A percentile compares a stretch with the other conserved stretches of the same genome.
phyloP scores from a whole-genome alignment of 2,329 filamentous ascomycete species.

The Chlorencoelia australis region DNA sequence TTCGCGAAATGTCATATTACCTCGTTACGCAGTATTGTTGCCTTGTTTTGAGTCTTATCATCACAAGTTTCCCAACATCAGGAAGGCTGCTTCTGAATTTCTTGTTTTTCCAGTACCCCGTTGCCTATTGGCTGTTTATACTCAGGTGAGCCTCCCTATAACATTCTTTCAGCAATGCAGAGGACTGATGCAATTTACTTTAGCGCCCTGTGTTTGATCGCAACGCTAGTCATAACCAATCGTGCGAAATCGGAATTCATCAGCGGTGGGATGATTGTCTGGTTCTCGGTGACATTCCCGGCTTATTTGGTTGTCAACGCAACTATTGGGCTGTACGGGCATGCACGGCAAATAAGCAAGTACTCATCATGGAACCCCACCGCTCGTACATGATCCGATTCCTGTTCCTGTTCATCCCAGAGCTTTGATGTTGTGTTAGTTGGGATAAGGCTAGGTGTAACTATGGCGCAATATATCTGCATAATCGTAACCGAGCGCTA shows the following conservation, averaged over 20 bases:
- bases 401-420: not conserved
- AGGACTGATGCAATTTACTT: not conserved
- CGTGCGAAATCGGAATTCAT: constrained; percentile 37
- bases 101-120: constrained; percentile 37
- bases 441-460: too few relatives aligned
- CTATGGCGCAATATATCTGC: too few relatives aligned
- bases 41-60: constrained; percentile 34
- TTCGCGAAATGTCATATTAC: constrained; percentile 37
- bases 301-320: constrained; percentile 27
- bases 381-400: constrained; percentile 14
- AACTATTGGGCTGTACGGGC: not conserved
- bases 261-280: constrained; percentile 30
- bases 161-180: not conserved
- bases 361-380: constrained; percentile 39
- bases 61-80: constrained; percentile 33
- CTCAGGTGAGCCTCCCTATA: constrained; percentile 32
- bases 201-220: constrained; percentile 32
- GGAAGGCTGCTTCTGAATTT: constrained; percentile 29
- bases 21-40: constrained; percentile 38
- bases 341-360: constrained; percentile 18
- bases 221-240: constrained; percentile 36
- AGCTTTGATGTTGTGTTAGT: too few relatives aligned
- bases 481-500: too few relatives aligned
- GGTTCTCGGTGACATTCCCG: constrained; percentile 34
- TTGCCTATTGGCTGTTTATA: constrained; percentile 37